Evolutionary conservation across 768 basidiomycete genomes (phyloP).

Genomic region (Mycena kentingensis): DNA sequence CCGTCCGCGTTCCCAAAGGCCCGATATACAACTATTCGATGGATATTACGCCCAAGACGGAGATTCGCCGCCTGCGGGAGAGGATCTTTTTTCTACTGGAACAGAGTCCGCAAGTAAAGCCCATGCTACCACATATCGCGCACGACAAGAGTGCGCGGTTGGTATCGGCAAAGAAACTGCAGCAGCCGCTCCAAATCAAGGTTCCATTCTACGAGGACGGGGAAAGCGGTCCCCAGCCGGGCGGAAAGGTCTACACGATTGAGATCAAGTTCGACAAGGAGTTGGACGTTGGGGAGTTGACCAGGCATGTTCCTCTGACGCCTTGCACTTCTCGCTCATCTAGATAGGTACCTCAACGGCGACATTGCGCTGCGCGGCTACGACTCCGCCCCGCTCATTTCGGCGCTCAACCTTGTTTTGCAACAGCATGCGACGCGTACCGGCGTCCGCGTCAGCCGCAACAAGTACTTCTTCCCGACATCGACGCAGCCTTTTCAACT

Average conservation of each 20-base stretch:
- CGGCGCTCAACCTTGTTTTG: slow-evolving; percentile 50
- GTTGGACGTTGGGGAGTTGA: slow-evolving; percentile 37
- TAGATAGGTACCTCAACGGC: slow-evolving; percentile 46
- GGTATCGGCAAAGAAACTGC: slow-evolving; percentile 46
- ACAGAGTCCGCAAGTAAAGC: slow-evolving; percentile 34
- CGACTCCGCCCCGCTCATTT: slow-evolving; percentile 41
- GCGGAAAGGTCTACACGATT: slow-evolving; percentile 45
- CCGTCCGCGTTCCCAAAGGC: slow-evolving; percentile 48
- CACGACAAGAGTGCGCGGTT: slow-evolving; percentile 52
- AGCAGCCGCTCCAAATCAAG: slow-evolving; percentile 44
- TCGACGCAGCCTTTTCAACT: slow-evolving; percentile 14
- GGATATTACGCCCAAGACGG: slow-evolving; percentile 48
- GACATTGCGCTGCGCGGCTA: slow-evolving; percentile 33
- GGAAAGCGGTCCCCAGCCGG: slow-evolving; percentile 34
- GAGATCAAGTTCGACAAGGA: slow-evolving; percentile 44
- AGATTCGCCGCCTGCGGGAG: slow-evolving; percentile 44
- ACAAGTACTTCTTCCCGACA: slow-evolving; percentile 46
- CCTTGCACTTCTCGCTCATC: background rate
- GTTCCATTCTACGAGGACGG: slow-evolving; percentile 47
- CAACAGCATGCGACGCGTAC: slow-evolving; percentile 37
- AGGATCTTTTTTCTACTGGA: slow-evolving; percentile 63
- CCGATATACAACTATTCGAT: slow-evolving; percentile 60
- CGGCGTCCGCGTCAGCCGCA: slow-evolving; percentile 44
- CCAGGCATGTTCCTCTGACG: slow-evolving; percentile 30
- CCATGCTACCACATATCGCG: slow-evolving; percentile 47